Conservation (phyloP, 257 asterid species). For the Agastache rugosa region DNA sequence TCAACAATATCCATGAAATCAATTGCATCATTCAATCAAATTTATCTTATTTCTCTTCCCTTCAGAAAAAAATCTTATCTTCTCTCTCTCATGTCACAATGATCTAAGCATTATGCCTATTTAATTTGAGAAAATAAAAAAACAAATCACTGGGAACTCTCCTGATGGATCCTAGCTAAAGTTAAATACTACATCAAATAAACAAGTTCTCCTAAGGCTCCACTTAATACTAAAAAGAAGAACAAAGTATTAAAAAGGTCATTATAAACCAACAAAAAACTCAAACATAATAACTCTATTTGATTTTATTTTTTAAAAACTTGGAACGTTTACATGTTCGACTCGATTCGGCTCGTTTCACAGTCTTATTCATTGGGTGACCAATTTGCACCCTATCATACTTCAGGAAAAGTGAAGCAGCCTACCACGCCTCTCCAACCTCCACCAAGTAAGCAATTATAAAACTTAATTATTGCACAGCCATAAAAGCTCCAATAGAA, state of each 20-base stretch:
- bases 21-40: neutral
- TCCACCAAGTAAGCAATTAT: slow-evolving; percentile 28
- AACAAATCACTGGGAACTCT: neutral
- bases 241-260: neutral
- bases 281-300: neutral
- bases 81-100: slow-evolving; percentile 41
- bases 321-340: too few relatives aligned
- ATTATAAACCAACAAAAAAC: neutral
- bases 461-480: slow-evolving; percentile 20
- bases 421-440: slow-evolving; percentile 28
- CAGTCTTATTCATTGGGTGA: neutral
- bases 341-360: neutral
- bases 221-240: neutral
- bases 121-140: neutral
- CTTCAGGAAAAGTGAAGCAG: slow-evolving; percentile 15
- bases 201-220: neutral
- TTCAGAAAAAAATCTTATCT: too few relatives aligned
- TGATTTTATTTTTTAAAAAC: neutral
- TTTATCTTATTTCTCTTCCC: neutral
- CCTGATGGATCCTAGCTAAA: neutral
- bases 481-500: slow-evolving; percentile 35
- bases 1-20: slow-evolving; percentile 20
- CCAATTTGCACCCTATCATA: neutral
- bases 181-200: neutral
- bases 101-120: slow-evolving; percentile 35